These are phyloP conservation scores for Larix kaempferi DNA, from an alignment of 75 land plant genomes.

Conservation along the genomic window DNA sequence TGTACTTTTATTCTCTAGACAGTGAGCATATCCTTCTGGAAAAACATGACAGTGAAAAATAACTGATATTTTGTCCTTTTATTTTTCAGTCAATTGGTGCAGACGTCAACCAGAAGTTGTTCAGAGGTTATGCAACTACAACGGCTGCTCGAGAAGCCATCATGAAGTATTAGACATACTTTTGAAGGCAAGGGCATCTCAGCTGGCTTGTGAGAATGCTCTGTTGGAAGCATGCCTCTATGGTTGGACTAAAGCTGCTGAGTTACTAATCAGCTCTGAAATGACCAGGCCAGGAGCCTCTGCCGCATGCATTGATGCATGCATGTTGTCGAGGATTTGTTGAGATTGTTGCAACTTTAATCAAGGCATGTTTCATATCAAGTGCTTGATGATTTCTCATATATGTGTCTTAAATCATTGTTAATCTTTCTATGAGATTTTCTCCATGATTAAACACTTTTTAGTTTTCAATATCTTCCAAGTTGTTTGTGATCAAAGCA, in stretches of 20 bases:
- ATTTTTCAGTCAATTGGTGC: slow-evolving; percentile 50
- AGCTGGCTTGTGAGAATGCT: slow-evolving; percentile 77
- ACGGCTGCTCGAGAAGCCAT: slow-evolving; percentile 77
- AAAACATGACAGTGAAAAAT: not conserved
- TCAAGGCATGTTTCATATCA: slow-evolving; percentile 19
- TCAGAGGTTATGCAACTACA: slow-evolving; percentile 72
- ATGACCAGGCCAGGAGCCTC: slow-evolving; percentile 52
- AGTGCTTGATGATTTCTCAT: not conserved
- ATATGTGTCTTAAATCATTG: not conserved
- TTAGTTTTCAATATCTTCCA: not conserved
- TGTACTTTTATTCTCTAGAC: not conserved
- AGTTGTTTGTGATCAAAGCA: not conserved
- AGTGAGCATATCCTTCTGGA: not conserved
- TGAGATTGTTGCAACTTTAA: slow-evolving; percentile 51
- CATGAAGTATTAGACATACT: slow-evolving; percentile 40
- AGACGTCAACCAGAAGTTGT: slow-evolving; percentile 73
- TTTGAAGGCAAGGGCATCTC: slow-evolving; percentile 53
- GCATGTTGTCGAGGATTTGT: slow-evolving; percentile 69
- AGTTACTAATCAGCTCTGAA: slow-evolving; percentile 60
- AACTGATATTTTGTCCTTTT: not conserved
- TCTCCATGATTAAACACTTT: not conserved
- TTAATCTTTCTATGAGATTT: not conserved
- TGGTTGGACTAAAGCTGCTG: slow-evolving; percentile 36
- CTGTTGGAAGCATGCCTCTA: slow-evolving; percentile 62
- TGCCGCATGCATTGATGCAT: slow-evolving; percentile 60